Percentiles rank a stretch among this genome's conserved stretches.
Evolutionary conservation across 257 asterid genomes (phyloP).

Genomic region (Apocynum venetum): DNA sequence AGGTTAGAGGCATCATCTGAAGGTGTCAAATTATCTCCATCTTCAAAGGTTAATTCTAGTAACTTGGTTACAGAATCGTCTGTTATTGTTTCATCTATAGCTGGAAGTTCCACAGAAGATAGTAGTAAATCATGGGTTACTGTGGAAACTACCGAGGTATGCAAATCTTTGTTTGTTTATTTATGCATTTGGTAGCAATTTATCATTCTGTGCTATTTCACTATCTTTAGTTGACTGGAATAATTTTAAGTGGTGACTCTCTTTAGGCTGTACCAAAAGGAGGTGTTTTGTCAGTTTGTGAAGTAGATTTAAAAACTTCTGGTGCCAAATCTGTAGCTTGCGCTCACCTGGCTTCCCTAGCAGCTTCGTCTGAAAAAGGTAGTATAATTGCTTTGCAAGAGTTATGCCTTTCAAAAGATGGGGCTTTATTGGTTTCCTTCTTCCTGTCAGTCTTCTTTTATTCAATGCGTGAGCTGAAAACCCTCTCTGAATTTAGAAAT

Average conservation of each 20-base stretch:
- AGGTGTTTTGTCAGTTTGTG: slow-evolving; percentile 53
- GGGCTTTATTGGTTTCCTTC: not conserved
- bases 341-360: slow-evolving; percentile 59
- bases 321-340: slow-evolving; percentile 95
- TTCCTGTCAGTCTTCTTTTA: not conserved
- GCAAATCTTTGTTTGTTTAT: slow-evolving; percentile 3
- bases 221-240: not conserved
- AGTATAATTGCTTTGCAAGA: slow-evolving; percentile 4
- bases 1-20: slow-evolving; percentile 85
- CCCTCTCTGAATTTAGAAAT: not conserved
- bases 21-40: slow-evolving; percentile 60
- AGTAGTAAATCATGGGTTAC: slow-evolving; percentile 31
- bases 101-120: slow-evolving; percentile 23
- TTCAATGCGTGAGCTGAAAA: not conserved
- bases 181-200: not conserved
- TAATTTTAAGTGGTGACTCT: slow-evolving; percentile 6
- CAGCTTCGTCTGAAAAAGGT: slow-evolving; percentile 76
- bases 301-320: slow-evolving; percentile 52
- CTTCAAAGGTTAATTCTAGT: slow-evolving; percentile 37
- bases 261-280: slow-evolving; percentile 45
- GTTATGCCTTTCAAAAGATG: not conserved
- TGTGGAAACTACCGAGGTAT: slow-evolving; percentile 33
- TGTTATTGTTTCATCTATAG: slow-evolving; percentile 20
- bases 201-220: slow-evolving; percentile 1
- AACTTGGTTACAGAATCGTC: slow-evolving; percentile 24